Evolutionary conservation across 148 eudicot species (phyloP).

Genomic region (Linanthus parryae): DNA sequence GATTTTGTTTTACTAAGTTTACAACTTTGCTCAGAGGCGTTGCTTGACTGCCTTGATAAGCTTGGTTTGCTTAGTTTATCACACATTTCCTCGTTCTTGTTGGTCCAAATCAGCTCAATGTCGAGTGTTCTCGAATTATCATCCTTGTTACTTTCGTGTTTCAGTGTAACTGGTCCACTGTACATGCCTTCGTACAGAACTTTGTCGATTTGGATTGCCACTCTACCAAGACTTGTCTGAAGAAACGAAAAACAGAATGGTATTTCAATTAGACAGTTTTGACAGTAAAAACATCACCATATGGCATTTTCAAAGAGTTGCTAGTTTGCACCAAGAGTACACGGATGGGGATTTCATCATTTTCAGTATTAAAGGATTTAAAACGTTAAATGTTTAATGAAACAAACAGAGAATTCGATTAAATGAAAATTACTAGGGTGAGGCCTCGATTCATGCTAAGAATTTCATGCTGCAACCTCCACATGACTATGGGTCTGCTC

Average conservation of each 20-base stretch:
- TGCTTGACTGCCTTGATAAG: too few species aligned
- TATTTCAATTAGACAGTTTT: constrained; percentile 10
- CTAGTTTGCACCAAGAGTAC: neutral
- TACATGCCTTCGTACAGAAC: constrained; percentile 70
- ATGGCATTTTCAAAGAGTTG: neutral
- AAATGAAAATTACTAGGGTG: too few species aligned
- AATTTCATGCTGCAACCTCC: too few species aligned
- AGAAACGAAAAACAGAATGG: too few species aligned
- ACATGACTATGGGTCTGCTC: too few species aligned
- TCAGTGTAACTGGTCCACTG: constrained; percentile 67
- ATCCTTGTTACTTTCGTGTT: constrained; percentile 54
- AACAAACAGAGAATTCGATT: neutral
- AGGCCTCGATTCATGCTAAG: too few species aligned
- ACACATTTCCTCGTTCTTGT: too few species aligned
- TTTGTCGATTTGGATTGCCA: constrained; percentile 85
- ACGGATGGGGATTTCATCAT: too few species aligned
- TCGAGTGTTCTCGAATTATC: constrained; percentile 64
- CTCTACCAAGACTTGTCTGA: constrained; percentile 72
- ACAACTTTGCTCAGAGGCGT: too few species aligned
- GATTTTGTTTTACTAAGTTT: too few species aligned
- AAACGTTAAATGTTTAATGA: neutral
- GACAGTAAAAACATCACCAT: neutral
- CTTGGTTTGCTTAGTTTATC: too few species aligned
- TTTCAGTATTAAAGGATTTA: neutral
- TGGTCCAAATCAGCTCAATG: constrained; percentile 80